These are phyloP conservation scores for Ceratocystis albifundus DNA, from an alignment of 2,329 filamentous ascomycete genomes.

Conservation along the genomic window DNA sequence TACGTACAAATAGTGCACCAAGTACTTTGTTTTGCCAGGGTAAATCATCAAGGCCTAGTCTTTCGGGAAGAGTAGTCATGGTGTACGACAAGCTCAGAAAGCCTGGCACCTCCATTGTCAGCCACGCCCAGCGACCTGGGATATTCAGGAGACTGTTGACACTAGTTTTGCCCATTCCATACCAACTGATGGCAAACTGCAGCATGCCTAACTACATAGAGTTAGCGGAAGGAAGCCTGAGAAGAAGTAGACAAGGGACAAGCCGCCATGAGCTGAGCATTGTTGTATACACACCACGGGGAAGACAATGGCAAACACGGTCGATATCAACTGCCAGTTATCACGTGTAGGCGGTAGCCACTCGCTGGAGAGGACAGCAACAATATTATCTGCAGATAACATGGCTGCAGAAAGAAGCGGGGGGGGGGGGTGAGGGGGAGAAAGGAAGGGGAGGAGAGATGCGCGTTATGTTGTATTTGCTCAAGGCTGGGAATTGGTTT, in stretches of 20 bases:
- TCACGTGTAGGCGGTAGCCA: slow-evolving; percentile 49
- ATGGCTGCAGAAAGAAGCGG: neutral
- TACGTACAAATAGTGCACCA: slow-evolving; percentile 51
- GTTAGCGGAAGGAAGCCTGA: slow-evolving; percentile 19
- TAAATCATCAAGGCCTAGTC: slow-evolving; percentile 46
- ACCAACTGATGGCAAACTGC: slow-evolving; percentile 70
- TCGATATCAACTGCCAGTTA: slow-evolving; percentile 45
- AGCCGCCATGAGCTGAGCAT: neutral
- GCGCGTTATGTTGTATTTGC: neutral
- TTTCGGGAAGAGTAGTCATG: slow-evolving; percentile 54
- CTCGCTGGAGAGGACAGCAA: neutral
- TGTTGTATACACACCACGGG: slow-evolving; percentile 38
- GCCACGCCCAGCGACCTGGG: slow-evolving; percentile 80
- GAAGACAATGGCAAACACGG: slow-evolving; percentile 42
- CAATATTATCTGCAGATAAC: neutral
- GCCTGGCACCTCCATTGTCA: slow-evolving; percentile 74
- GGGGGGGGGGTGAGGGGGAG: no score
- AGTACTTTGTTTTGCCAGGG: slow-evolving; percentile 72
- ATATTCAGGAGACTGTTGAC: slow-evolving; percentile 63
- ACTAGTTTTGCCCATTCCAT: slow-evolving; percentile 89
- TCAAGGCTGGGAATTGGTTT: neutral
- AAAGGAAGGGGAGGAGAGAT: no score
- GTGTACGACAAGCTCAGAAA: slow-evolving; percentile 69
- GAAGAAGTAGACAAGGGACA: slow-evolving; percentile 9
- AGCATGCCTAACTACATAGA: slow-evolving; percentile 49